Evolutionary conservation across 2,329 filamentous ascomycete genomes (phyloP).

Genomic region (Cordyceps javanica): DNA sequence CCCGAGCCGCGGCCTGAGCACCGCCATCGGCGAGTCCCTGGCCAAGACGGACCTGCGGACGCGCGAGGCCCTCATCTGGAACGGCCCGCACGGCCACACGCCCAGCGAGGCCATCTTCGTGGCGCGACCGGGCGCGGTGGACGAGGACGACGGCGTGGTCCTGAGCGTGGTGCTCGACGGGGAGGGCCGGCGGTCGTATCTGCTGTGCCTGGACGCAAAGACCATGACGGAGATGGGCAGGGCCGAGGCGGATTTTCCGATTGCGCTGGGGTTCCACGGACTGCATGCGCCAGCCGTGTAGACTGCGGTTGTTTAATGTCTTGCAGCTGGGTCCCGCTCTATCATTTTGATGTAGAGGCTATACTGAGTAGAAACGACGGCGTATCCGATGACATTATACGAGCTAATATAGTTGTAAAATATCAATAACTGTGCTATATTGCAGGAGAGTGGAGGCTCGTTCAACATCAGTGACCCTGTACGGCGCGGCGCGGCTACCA

Average conservation of each 20-base stretch:
- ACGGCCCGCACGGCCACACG: slow-evolving; percentile 45
- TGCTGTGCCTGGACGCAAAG: slow-evolving; percentile 52
- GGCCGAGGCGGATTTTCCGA: slow-evolving; percentile 48
- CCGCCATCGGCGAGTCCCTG: slow-evolving; percentile 48
- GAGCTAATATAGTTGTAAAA: no score
- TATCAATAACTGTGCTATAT: no score
- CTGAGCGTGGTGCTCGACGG: slow-evolving; percentile 56
- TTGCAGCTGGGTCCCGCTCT: no score
- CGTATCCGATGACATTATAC: no score
- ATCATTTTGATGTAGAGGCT: no score
- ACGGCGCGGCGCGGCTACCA: not conserved
- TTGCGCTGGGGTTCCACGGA: slow-evolving; percentile 56
- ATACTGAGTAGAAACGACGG: no score
- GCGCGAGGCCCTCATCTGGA: slow-evolving; percentile 43
- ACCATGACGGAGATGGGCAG: slow-evolving; percentile 52
- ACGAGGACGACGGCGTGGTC: slow-evolving; percentile 52
- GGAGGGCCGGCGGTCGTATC: slow-evolving; percentile 45
- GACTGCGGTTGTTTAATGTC: not conserved
- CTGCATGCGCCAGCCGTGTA: not conserved
- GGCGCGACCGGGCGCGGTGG: slow-evolving; percentile 23
- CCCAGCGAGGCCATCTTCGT: slow-evolving; percentile 61
- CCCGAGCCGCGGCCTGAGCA: slow-evolving; percentile 45
- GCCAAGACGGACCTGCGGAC: slow-evolving; percentile 53
- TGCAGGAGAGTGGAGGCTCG: not conserved
- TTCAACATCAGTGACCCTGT: not conserved